Percentiles rank a stretch among this genome's conserved stretches.
These are phyloP conservation scores for Fusarium illudens DNA, from an alignment of 2,329 filamentous ascomycete species.

Conservation along the genomic window DNA sequence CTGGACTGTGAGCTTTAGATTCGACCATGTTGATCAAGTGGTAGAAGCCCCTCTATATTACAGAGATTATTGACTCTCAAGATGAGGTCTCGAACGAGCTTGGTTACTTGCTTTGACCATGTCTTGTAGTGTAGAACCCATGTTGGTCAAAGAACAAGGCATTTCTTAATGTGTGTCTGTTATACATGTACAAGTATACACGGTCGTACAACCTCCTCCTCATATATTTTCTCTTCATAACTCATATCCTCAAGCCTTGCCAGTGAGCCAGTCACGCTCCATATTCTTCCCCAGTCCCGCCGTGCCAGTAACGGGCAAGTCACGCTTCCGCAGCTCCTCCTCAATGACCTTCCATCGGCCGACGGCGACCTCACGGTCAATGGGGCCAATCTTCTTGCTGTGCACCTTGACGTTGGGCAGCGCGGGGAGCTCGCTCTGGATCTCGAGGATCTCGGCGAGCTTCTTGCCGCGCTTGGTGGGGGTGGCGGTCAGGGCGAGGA, in stretches of 20 bases:
- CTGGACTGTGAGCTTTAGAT: neutral
- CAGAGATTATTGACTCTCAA: neutral
- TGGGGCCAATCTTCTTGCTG: conserved; percentile 69
- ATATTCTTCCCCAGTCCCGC: conserved; percentile 50
- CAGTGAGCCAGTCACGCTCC: conserved; percentile 55
- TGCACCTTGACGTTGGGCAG: conserved; percentile 77
- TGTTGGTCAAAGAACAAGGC: conserved; percentile 9
- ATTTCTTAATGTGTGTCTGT: conserved; percentile 41
- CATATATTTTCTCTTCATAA: conserved; percentile 16
- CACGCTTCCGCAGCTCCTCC: conserved; percentile 70
- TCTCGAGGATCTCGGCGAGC: conserved; percentile 67
- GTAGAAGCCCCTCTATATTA: too few relatives aligned
- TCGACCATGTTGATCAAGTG: neutral
- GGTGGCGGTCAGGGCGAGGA: conserved; percentile 63
- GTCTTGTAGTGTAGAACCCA: neutral
- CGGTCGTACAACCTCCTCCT: conserved; percentile 32
- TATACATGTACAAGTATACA: conserved; percentile 47
- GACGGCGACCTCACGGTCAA: conserved; percentile 74
- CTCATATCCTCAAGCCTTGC: conserved; percentile 44
- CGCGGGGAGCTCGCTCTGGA: conserved; percentile 54
- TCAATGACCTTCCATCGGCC: conserved; percentile 85
- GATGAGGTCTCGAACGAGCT: neutral
- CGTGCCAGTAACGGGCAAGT: conserved; percentile 65
- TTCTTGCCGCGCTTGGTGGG: conserved; percentile 67
- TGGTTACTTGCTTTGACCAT: neutral